Evolutionary conservation across 495 filamentous ascomycete genomes (phyloP).

Genomic region (Pseudotulostoma volvatum): DNA sequence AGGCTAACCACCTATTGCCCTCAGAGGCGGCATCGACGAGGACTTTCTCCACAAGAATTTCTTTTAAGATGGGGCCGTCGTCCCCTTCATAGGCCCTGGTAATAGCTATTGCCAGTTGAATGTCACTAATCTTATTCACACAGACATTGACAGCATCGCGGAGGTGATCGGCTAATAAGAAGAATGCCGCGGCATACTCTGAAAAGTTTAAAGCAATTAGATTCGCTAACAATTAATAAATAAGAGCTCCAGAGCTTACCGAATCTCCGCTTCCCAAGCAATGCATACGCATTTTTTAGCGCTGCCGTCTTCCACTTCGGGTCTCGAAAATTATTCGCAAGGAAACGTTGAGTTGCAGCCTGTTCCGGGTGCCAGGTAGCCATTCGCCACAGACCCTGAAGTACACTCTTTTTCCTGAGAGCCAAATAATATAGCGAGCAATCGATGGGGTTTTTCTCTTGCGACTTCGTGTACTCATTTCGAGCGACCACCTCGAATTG

Average conservation of each 20-base stretch:
- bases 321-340: constrained; percentile 79
- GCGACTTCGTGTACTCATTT: constrained; percentile 80
- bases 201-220: constrained; percentile 1
- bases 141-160: constrained; percentile 76
- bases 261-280: constrained; percentile 81
- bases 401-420: constrained; percentile 75
- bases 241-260: constrained; percentile 34
- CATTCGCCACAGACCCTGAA: constrained; percentile 92
- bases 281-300: constrained; percentile 92
- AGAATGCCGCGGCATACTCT: constrained; percentile 95
- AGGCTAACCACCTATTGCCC: constrained; percentile 85
- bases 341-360: constrained; percentile 50
- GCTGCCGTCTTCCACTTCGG: constrained; percentile 78
- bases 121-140: constrained; percentile 65
- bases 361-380: constrained; percentile 84
- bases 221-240: background rate
- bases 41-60: constrained; percentile 64
- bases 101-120: constrained; percentile 83
- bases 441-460: constrained; percentile 83
- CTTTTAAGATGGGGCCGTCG: constrained; percentile 52
- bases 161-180: constrained; percentile 75
- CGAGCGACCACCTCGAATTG: constrained; percentile 84
- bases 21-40: constrained; percentile 60
- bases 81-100: constrained; percentile 83
- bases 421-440: constrained; percentile 88